A percentile compares a stretch with the other conserved stretches of the same genome.
Conservation (phyloP, 2,329 filamentous ascomycete genomes). For the Epichloe uncinata region DNA sequence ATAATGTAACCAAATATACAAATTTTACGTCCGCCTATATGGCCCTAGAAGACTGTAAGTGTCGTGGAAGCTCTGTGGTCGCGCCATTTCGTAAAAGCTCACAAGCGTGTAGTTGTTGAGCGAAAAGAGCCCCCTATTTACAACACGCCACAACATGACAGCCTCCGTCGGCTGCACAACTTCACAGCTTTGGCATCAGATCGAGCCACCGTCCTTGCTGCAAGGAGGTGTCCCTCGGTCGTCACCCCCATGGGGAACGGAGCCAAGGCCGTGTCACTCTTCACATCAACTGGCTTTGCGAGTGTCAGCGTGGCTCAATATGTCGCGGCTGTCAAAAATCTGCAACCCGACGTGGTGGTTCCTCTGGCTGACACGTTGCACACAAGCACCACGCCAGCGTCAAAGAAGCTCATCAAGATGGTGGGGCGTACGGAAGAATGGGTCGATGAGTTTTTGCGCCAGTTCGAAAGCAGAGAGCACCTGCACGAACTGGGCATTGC, state of each 20-base stretch:
- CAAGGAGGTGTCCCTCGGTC: constrained; percentile 66
- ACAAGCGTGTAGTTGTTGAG: constrained; percentile 36
- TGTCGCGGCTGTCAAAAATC: constrained; percentile 43
- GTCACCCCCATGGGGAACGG: constrained; percentile 57
- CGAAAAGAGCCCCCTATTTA: constrained; percentile 39
- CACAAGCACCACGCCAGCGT: constrained; percentile 37
- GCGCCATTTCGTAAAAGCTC: not conserved
- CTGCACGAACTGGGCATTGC: constrained; percentile 20
- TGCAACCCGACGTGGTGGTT: constrained; percentile 70
- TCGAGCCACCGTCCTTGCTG: constrained; percentile 56
- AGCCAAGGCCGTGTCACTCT: constrained; percentile 57
- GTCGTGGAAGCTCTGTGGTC: not conserved
- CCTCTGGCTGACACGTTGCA: constrained; percentile 58
- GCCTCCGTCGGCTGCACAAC: constrained; percentile 48
- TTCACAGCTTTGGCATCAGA: constrained; percentile 63
- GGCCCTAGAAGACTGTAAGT: constrained; percentile 83
- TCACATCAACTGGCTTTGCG: constrained; percentile 78
- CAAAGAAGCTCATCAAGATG: constrained; percentile 71
- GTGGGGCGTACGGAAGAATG: constrained; percentile 74
- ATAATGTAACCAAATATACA: constrained; percentile 57
- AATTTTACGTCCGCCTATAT: constrained; percentile 60
- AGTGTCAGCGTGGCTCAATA: constrained; percentile 58
- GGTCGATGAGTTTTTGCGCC: constrained; percentile 52
- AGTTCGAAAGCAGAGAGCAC: constrained; percentile 15
- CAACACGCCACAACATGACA: constrained; percentile 20